Conservation (phyloP, 2,329 filamentous ascomycete species). For the Hymenoscyphus occultus region DNA sequence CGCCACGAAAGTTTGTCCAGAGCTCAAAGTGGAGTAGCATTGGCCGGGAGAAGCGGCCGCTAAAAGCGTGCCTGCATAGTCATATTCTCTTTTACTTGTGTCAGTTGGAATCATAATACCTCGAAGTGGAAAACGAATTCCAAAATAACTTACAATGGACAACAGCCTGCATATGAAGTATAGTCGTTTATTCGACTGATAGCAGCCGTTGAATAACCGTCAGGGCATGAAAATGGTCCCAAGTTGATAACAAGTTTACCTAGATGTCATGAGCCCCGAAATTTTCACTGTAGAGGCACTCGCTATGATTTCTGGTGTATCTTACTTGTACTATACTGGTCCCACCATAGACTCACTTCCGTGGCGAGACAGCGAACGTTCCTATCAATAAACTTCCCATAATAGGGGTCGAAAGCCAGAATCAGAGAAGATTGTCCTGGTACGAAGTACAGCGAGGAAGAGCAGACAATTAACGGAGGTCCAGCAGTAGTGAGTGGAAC, state of each 20-base stretch:
- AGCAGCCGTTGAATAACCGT: constrained; percentile 9
- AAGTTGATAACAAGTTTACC: not conserved
- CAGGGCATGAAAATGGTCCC: constrained; percentile 10
- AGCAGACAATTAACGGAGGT: not conserved
- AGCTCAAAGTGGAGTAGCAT: constrained; percentile 7
- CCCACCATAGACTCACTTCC: constrained; percentile 8
- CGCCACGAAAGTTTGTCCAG: constrained; percentile 6
- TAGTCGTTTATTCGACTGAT: not conserved
- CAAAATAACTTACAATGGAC: constrained; percentile 7
- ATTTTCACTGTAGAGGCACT: not conserved
- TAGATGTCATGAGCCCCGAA: not conserved
- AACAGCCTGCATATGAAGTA: constrained; percentile 9
- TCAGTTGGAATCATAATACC: not conserved
- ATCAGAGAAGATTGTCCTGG: not conserved
- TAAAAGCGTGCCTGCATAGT: not conserved
- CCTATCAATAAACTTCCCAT: constrained; percentile 9
- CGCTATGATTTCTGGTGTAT: not conserved
- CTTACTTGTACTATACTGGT: not conserved
- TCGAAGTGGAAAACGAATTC: not conserved
- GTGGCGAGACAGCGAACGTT: constrained; percentile 4
- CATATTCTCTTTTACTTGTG: not conserved
- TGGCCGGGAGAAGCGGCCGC: not conserved
- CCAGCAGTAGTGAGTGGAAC: not conserved
- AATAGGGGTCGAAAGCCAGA: constrained; percentile 12
- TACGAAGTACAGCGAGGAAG: not conserved